Conservation (phyloP, 371 early-diverging fungal genomes). For the Mortierella sp. region DNA sequence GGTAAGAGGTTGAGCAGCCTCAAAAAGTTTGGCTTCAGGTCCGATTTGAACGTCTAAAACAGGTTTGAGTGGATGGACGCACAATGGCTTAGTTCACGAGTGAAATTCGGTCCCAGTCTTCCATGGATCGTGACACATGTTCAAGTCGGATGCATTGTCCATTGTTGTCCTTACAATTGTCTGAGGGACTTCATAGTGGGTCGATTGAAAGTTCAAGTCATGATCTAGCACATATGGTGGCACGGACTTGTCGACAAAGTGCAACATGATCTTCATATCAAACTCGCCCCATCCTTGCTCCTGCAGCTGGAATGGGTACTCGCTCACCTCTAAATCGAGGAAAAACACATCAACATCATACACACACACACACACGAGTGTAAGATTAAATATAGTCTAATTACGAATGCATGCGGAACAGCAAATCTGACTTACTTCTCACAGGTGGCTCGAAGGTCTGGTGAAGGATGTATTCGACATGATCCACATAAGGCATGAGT, state of each 20-base stretch:
- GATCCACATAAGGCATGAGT: slow-evolving; percentile 65
- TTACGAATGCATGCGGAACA: neutral
- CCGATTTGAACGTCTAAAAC: slow-evolving; percentile 37
- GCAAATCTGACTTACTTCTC: slow-evolving; percentile 65
- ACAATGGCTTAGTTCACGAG: too few relatives aligned
- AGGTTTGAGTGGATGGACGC: neutral
- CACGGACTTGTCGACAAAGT: slow-evolving; percentile 61
- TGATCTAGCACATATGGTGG: slow-evolving; percentile 65
- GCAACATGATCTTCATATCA: slow-evolving; percentile 70
- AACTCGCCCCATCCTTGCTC: slow-evolving; percentile 83
- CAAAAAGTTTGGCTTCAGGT: slow-evolving; percentile 37
- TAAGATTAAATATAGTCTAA: neutral
- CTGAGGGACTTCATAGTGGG: slow-evolving; percentile 61
- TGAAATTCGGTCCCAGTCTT: too few relatives aligned
- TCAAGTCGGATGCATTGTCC: too few relatives aligned
- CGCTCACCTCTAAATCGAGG: slow-evolving; percentile 60
- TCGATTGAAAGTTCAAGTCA: slow-evolving; percentile 71
- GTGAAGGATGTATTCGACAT: slow-evolving; percentile 80
- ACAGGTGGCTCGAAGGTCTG: slow-evolving; percentile 73
- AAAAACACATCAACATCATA: neutral
- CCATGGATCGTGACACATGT: too few relatives aligned
- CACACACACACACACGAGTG: neutral
- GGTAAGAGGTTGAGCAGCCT: slow-evolving; percentile 26
- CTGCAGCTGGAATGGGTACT: slow-evolving; percentile 69
- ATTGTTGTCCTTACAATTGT: slow-evolving; percentile 58